Evolutionary conservation across 1,139 yeast species (phyloP).

Genomic region (Geotrichum phurueaensis): DNA sequence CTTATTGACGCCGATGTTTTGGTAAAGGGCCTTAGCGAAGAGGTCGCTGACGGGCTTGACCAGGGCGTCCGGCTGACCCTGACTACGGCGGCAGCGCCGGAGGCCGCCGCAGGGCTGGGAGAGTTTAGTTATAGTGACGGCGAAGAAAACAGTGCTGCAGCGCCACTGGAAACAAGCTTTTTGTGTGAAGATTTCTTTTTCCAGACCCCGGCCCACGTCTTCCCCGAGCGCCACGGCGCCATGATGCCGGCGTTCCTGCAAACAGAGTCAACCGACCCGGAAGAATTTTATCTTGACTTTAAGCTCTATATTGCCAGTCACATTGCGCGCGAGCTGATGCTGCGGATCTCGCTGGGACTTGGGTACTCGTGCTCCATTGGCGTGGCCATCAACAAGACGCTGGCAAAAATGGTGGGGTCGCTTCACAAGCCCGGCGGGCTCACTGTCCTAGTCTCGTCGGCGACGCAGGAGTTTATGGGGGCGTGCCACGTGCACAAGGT

Average conservation of each 20-base stretch:
- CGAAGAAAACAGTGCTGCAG: not conserved
- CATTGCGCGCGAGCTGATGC: slow-evolving; percentile 29
- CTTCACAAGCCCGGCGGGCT: slow-evolving; percentile 34
- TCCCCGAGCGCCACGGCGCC: slow-evolving; percentile 22
- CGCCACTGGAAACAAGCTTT: slow-evolving; percentile 13
- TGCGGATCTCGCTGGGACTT: slow-evolving; percentile 26
- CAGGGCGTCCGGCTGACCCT: slow-evolving; percentile 10
- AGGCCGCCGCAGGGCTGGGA: slow-evolving; percentile 11
- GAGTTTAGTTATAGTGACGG: slow-evolving; percentile 24
- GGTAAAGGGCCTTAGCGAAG: slow-evolving; percentile 8
- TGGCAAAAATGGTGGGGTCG: slow-evolving; percentile 35
- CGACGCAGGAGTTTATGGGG: slow-evolving; percentile 26
- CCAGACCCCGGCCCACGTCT: slow-evolving; percentile 27
- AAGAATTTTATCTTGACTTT: slow-evolving; percentile 16
- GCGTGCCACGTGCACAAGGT: slow-evolving; percentile 23
- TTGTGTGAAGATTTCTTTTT: slow-evolving; percentile 31
- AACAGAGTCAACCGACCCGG: not conserved
- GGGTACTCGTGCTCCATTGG: slow-evolving; percentile 37
- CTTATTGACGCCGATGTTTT: slow-evolving; percentile 20
- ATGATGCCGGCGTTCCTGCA: slow-evolving; percentile 13
- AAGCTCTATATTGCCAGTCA: slow-evolving; percentile 31
- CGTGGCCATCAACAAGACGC: slow-evolving; percentile 29
- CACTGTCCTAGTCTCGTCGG: slow-evolving; percentile 29
- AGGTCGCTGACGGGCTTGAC: slow-evolving; percentile 15
- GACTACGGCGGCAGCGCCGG: slow-evolving; percentile 12